phyloP scores from a whole-genome alignment of 495 filamentous ascomycete genomes.

The Penicillium macrosclerotiorum region DNA sequence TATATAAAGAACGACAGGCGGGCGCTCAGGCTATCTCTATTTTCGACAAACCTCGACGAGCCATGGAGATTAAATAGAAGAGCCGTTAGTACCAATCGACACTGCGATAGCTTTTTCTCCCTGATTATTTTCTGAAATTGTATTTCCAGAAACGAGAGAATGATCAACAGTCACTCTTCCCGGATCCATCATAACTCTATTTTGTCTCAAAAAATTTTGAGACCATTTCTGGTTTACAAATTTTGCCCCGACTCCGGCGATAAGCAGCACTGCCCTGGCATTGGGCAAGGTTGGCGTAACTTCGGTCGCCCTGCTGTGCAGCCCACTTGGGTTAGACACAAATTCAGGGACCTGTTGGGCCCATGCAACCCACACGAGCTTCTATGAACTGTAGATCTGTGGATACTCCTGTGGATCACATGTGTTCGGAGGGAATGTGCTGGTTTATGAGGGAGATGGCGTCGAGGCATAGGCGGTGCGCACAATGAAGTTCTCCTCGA shows the following conservation, averaged over 20 bases:
- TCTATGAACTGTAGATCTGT: constrained; percentile 7
- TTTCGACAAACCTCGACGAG: not conserved
- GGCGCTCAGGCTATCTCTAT: too few species aligned
- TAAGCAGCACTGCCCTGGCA: constrained; percentile 5
- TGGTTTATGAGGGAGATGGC: constrained; percentile 5
- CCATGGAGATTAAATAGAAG: constrained; percentile 11
- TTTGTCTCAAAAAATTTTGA: too few species aligned
- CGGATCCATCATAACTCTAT: not conserved
- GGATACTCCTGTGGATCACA: constrained; percentile 12
- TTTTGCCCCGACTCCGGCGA: constrained; percentile 9
- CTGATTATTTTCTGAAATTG: too few species aligned
- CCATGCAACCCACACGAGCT: constrained; percentile 19
- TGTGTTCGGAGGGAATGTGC: constrained; percentile 18
- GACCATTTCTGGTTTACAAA: too few species aligned
- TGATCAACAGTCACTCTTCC: constrained; percentile 8
- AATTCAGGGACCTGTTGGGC: constrained; percentile 16
- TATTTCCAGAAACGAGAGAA: too few species aligned
- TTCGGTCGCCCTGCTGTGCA: constrained; percentile 10
- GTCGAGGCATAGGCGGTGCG: too few species aligned
- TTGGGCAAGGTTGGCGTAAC: constrained; percentile 15
- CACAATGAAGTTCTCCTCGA: not conserved
- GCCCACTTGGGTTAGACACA: constrained; percentile 15
- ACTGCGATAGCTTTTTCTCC: too few species aligned
- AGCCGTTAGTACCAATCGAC: too few species aligned
- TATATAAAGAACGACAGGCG: too few species aligned